phyloP scores from a whole-genome alignment of 768 basidiomycete species.

The Russula lepida region DNA sequence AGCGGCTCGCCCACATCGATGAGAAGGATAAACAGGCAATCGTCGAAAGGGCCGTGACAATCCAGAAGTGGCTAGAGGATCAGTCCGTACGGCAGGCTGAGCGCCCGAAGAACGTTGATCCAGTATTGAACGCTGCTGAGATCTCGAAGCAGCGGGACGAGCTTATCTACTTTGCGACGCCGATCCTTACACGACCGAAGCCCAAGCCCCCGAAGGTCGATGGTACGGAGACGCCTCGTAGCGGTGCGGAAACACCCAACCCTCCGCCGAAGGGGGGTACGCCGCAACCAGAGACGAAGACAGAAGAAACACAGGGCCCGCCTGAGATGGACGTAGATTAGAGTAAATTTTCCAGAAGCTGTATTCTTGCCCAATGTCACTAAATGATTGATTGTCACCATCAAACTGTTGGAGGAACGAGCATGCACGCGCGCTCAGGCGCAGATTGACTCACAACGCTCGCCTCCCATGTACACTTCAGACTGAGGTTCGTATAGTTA shows the following conservation, averaged over 20 bases:
- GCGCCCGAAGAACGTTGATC: constrained; percentile 80
- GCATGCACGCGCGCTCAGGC: too few relatives aligned
- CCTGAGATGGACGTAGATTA: constrained; percentile 82
- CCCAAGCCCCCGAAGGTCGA: constrained; percentile 70
- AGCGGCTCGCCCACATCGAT: constrained; percentile 83
- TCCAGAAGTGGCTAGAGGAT: constrained; percentile 96
- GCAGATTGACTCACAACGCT: too few relatives aligned
- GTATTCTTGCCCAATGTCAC: constrained; percentile 1
- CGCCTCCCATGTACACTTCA: too few relatives aligned
- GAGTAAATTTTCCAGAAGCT: not conserved
- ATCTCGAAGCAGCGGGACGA: constrained; percentile 91
- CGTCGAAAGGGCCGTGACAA: constrained; percentile 82
- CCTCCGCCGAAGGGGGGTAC: constrained; percentile 31
- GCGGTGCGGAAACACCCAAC: constrained; percentile 48
- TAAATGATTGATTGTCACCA: not conserved
- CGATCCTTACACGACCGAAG: constrained; percentile 88
- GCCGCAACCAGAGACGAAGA: constrained; percentile 30
- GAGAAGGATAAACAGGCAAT: constrained; percentile 79
- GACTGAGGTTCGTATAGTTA: too few relatives aligned
- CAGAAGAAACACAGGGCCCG: constrained; percentile 35
- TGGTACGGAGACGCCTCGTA: constrained; percentile 68
- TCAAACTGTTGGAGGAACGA: too few relatives aligned
- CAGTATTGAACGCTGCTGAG: constrained; percentile 72
- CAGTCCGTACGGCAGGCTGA: constrained; percentile 81
- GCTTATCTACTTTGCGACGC: constrained; percentile 78